Evolutionary conservation across 768 basidiomycete genomes (phyloP).

Genomic region (Myochromella boudieri): DNA sequence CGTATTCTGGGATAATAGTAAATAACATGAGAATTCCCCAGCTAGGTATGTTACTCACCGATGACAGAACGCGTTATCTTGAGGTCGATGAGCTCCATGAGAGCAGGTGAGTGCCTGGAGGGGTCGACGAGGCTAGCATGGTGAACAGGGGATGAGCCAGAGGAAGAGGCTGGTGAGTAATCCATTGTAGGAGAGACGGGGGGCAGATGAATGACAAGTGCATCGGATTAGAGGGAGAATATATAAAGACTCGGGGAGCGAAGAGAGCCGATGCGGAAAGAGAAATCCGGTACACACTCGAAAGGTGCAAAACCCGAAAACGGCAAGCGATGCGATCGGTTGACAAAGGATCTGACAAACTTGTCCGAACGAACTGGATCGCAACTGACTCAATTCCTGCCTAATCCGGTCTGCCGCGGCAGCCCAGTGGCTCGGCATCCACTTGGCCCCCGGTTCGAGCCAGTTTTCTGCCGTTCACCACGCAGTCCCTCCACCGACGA

Average conservation of each 20-base stretch:
- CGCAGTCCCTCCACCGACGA: conserved; percentile 8
- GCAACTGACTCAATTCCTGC: conserved; percentile 15
- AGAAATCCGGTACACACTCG: conserved; percentile 23
- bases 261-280: conserved; percentile 32
- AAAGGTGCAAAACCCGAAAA: conserved; percentile 17
- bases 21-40: not conserved
- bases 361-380: conserved; percentile 14
- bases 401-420: conserved; percentile 17
- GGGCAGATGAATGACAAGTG: conserved; percentile 16
- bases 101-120: conserved; percentile 58
- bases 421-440: conserved; percentile 18
- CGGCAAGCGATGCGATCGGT: conserved; percentile 21
- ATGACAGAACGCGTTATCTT: conserved; percentile 62
- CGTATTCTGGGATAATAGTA: conserved; percentile 51
- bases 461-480: conserved; percentile 11
- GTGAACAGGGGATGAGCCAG: conserved; percentile 36
- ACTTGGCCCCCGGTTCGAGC: conserved; percentile 7
- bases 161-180: conserved; percentile 24
- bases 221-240: conserved; percentile 24
- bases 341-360: conserved; percentile 24
- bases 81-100: conserved; percentile 67
- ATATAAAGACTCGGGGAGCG: conserved; percentile 33
- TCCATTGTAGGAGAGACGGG: conserved; percentile 16
- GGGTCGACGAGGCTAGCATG: conserved; percentile 61
- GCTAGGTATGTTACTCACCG: conserved; percentile 44